Percentiles rank a stretch among this genome's conserved stretches.
These are phyloP conservation scores for Aspergillus haitiensis DNA, from an alignment of 495 filamentous ascomycete species.

Conservation along the genomic window DNA sequence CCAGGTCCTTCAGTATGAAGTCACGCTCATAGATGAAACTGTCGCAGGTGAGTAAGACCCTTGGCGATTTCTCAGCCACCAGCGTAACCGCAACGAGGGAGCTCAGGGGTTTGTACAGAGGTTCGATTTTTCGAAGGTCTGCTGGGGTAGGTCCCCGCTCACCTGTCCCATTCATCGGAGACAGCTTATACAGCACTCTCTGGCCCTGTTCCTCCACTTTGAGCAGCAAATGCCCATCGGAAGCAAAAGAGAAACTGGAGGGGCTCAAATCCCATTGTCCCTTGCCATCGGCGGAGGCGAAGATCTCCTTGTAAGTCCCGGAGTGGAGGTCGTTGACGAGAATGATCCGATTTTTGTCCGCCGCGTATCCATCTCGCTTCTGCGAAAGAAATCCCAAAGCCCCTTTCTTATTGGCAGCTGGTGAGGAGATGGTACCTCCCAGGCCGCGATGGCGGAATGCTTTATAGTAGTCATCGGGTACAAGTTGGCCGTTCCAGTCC, in stretches of 20 bases:
- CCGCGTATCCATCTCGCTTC: neutral
- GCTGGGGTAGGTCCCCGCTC: neutral
- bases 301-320: neutral
- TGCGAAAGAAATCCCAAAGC: neutral
- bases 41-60: neutral
- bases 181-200: constrained; percentile 5
- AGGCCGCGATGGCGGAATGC: neutral
- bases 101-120: neutral
- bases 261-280: constrained; percentile 4
- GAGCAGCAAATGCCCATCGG: neutral
- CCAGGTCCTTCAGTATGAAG: constrained; percentile 4
- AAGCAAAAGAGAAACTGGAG: constrained; percentile 1
- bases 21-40: neutral
- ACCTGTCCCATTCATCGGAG: neutral
- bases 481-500: neutral
- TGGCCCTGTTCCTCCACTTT: neutral
- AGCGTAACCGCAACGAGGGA: neutral
- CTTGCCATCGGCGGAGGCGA: constrained; percentile 5
- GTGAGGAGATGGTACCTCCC: neutral
- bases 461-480: constrained; percentile 1
- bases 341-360: constrained; percentile 1
- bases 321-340: neutral
- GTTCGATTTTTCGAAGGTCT: neutral
- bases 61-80: neutral
- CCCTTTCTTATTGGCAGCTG: neutral